Base-by-base conservation (phyloP, 176 grass and related monocot genomes). In the Phragmites australis region DNA sequence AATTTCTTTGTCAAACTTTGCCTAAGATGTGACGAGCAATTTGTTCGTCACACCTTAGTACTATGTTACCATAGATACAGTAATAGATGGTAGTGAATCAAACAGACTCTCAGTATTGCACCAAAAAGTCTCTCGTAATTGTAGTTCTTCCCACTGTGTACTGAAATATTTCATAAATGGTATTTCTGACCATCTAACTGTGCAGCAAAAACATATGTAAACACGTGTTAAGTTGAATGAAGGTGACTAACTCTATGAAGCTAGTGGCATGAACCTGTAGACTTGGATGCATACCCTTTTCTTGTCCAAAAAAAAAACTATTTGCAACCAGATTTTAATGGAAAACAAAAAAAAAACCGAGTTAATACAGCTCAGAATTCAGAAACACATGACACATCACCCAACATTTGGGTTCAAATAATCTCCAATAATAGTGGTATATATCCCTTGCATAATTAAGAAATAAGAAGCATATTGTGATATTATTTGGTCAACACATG, bases 401-500 rank as follows among this genome's bases (percentile, higher is more conserved):
- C 81, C n/a, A 70, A 67, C 42, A 84, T 76, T 80, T 51, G 30
- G 15, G 34, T 81, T 65, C 6, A 55, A 70, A 49, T 45, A 18
- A 70, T 71, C 62, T 84, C n/a, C 54, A 71, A 77, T 81, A 39
- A 81, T 74, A 23, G 31, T 67, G 19, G 9, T 1, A 71, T 50
- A 50, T 17, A 48, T 5, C 49, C 41, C 49, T 76, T 63, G 65
- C 54, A 65, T 65, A 70, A 61, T 17, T 37, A 37, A 37, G 3
- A 53, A 80, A 52, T 74, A 67, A 25, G 3, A 53, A 80, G 61
- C 44, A 62, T 78, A 67, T 70, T 70, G 4, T 26, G 10, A n/a
- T 40, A 55, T 53, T 81, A 84, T 85, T 70, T 76, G 76, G 87
- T 85, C 87, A 78, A 85, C 19, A 37, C 47, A 69, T 22, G 46